Conservation (phyloP, 768 basidiomycete genomes). For the Suillus lakei region DNA sequence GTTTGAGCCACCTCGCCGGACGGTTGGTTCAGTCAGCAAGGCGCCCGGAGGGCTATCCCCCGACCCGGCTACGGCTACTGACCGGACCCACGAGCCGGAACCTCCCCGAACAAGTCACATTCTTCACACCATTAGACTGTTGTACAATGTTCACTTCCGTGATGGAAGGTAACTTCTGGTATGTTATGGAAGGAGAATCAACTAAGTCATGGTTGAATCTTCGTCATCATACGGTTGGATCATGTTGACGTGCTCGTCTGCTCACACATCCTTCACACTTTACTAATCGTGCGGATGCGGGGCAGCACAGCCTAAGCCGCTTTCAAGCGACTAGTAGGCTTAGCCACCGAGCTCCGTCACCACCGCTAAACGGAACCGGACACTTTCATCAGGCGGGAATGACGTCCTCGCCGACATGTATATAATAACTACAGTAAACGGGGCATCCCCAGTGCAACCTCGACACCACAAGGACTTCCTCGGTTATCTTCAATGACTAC, state of each 20-base stretch:
- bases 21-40: neutral
- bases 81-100: neutral
- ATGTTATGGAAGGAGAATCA: neutral
- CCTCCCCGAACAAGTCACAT: neutral
- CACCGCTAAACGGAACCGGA: neutral
- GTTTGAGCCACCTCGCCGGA: neutral
- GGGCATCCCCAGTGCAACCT: no score
- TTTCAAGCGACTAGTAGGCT: neutral
- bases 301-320: neutral
- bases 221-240: neutral
- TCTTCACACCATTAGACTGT: neutral
- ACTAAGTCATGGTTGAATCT: neutral
- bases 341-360: neutral
- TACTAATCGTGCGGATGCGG: neutral
- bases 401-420: neutral
- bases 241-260: no score
- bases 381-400: neutral
- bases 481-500: slow-evolving; percentile 5
- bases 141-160: neutral
- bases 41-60: neutral
- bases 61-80: neutral
- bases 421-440: neutral
- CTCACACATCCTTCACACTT: neutral
- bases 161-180: neutral
- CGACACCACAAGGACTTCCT: neutral